Conservation (phyloP, 352 stramenopile species). For the Pythium sukuiense region DNA sequence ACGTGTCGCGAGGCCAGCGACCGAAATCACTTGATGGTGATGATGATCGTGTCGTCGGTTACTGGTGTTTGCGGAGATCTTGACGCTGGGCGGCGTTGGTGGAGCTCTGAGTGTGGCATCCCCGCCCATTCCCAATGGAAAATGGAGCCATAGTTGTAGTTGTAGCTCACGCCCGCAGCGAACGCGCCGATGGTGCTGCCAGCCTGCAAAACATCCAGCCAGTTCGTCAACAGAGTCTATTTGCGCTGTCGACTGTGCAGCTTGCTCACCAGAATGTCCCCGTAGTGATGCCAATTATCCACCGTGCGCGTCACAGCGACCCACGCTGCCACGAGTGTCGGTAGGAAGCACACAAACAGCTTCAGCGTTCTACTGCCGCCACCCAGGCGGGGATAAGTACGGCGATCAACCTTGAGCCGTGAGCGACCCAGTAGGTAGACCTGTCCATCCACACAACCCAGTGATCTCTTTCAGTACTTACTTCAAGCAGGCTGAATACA, state of each 20-base stretch:
- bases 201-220: slow-evolving; percentile 4
- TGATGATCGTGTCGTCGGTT: slow-evolving; percentile 2
- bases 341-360: slow-evolving; percentile 67
- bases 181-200: slow-evolving; percentile 53
- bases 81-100: slow-evolving; percentile 48
- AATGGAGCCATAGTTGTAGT: slow-evolving; percentile 72
- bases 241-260: too few species aligned
- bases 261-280: slow-evolving; percentile 56
- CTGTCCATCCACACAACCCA: too few species aligned
- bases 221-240: not conserved
- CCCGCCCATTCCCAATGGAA: slow-evolving; percentile 61
- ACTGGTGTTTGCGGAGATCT: slow-evolving; percentile 4
- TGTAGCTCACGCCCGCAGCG: slow-evolving; percentile 46
- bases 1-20: too few species aligned
- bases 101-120: slow-evolving; percentile 54
- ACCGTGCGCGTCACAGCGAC: slow-evolving; percentile 71
- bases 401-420: slow-evolving; percentile 55
- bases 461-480: not conserved
- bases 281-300: slow-evolving; percentile 88
- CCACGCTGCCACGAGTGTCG: slow-evolving; percentile 64
- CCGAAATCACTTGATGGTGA: not conserved
- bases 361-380: slow-evolving; percentile 60
- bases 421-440: slow-evolving; percentile 72
- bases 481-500: not conserved
- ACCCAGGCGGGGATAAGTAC: slow-evolving; percentile 43